Evolutionary conservation across 371 early-diverging fungal genomes (phyloP), one percentile per base, ranked within the genome.

Genomic region (Phascolomyces articulosus): DNA sequence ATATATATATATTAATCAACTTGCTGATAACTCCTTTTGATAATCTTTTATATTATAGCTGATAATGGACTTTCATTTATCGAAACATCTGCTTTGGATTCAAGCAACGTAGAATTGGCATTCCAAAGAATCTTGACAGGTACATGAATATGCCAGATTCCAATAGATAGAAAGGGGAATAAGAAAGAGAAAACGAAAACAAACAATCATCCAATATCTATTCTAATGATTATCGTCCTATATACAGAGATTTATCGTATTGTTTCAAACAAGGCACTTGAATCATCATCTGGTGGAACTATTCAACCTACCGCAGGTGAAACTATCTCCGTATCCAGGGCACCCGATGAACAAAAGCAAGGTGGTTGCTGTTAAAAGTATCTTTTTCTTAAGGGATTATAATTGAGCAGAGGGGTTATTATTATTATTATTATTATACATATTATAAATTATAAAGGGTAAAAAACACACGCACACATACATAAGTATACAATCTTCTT

Each of bases 51-150:
- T 56, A 1, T 29, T 31, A 18, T 80, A 93, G 93, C 91, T 58
- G 94, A 95, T 64, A 95, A 96, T 71, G 90, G 88, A 2, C 81
- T 97, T 56, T 93, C 91, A 18, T 97, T 97, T 71, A 96, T 96
- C 63, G 97, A 97, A 75, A 96, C 97, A 1, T 97, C 97, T 13
- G 97, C 97, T 23, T 76, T 96, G 75, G 96, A 97, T 70, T 81
- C 93, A 20, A 93, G 88, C 84, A 97, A 97, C 78, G 97, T 97
- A 58, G 97, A 97, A 69, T 80, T 90, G 60, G 90, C 96, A 4
- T 96, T 97, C 87, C 94, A 95, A 70, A 88, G 92, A 64, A 96
- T 96, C 63, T 78, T 96, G 74, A 93, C 95, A 64, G 93, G 95
- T 92, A 86, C 62, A 20, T 20, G 49, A 24, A 48, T 8, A 29